Percentiles rank a stretch among this genome's conserved stretches.
Conservation (phyloP, 192 early-diverging fungal species). For the Mortierella alpina region DNA sequence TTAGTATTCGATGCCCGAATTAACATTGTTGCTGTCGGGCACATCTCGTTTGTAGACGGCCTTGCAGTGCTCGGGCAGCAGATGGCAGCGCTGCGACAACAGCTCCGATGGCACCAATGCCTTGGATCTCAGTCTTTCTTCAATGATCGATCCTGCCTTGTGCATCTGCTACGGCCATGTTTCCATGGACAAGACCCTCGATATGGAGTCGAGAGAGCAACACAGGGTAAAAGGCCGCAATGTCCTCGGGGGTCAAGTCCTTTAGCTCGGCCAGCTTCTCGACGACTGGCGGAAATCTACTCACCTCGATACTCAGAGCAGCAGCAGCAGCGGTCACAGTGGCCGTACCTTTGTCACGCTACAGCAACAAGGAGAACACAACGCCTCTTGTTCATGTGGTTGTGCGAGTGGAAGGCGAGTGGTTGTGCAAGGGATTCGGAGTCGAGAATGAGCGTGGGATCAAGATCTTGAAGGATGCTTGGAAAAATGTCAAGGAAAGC, state of each 20-base stretch:
- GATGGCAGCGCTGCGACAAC: constrained; percentile 62
- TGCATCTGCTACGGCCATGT: constrained; percentile 77
- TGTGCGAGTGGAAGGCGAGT: constrained; percentile 41
- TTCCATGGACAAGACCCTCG: constrained; percentile 91
- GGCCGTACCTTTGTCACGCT: background rate
- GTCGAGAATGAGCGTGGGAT: constrained; percentile 42
- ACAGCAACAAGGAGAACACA: constrained; percentile 6
- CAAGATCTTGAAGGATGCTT: constrained; percentile 39
- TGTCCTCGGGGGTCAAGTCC: constrained; percentile 74
- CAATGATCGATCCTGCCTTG: constrained; percentile 67
- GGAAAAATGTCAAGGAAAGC: constrained; percentile 47
- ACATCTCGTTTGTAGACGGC: constrained; percentile 67
- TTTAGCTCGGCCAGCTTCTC: constrained; percentile 83
- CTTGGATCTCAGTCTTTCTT: constrained; percentile 67
- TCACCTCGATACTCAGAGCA: background rate
- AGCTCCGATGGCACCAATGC: constrained; percentile 68
- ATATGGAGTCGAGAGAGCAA: constrained; percentile 77
- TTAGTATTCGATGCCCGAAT: constrained; percentile 90
- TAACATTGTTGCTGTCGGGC: constrained; percentile 84
- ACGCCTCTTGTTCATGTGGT: constrained; percentile 40
- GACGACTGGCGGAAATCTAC: background rate
- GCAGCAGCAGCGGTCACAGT: background rate
- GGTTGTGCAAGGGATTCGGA: constrained; percentile 48
- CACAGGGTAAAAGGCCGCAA: constrained; percentile 80
- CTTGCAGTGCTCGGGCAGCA: constrained; percentile 62